Conservation (phyloP, 2,329 filamentous ascomycete genomes). For the Lachnellula cervina region DNA sequence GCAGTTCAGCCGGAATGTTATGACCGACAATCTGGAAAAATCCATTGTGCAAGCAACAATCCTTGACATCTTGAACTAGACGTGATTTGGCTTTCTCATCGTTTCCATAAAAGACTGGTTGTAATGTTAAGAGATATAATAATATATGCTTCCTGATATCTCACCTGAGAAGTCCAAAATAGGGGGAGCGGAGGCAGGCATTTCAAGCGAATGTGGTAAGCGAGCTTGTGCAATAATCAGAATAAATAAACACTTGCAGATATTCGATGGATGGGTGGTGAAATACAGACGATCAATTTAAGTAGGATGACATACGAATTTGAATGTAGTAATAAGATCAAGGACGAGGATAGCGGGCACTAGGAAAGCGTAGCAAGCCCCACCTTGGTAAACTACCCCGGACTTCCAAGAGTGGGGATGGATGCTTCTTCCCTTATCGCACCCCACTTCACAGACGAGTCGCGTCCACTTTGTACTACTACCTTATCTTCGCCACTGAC, state of each 20-base stretch:
- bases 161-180: slow-evolving; percentile 32
- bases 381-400: neutral
- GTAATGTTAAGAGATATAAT: neutral
- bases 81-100: slow-evolving; percentile 29
- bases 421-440: neutral
- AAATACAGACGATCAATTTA: too few relatives aligned
- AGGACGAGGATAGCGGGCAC: neutral
- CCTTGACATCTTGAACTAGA: slow-evolving; percentile 36
- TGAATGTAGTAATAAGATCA: too few relatives aligned
- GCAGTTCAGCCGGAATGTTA: slow-evolving; percentile 36
- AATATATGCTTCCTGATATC: neutral
- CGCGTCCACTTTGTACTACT: neutral
- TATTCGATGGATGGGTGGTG: too few relatives aligned
- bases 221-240: too few relatives aligned
- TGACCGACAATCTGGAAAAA: slow-evolving; percentile 50
- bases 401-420: slow-evolving; percentile 9
- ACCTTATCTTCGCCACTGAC: too few relatives aligned
- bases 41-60: slow-evolving; percentile 40
- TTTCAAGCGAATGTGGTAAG: neutral
- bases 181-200: slow-evolving; percentile 23
- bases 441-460: neutral
- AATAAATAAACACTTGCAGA: too few relatives aligned
- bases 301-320: too few relatives aligned
- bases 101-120: slow-evolving; percentile 28
- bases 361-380: neutral